Base-by-base conservation (phyloP, 2,329 filamentous ascomycete genomes). In the Madurella fahalii region DNA sequence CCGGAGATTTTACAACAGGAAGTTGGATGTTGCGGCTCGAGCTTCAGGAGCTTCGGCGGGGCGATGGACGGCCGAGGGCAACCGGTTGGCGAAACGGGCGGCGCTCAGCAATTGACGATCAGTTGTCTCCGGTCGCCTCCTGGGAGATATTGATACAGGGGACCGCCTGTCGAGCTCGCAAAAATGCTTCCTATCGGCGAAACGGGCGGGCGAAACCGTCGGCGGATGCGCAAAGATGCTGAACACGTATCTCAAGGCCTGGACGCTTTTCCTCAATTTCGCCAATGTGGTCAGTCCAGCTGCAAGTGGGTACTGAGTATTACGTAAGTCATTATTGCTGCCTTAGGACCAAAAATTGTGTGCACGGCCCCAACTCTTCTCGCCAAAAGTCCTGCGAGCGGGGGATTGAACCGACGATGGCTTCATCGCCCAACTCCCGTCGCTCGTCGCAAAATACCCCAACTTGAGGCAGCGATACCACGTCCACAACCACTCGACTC, bases 281-380 rank as follows among this genome's bases (percentile, higher is more conserved):
- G 60, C 62, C 58, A 60, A 64, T 65, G 59, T 65, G 63, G 63
- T 64, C 61, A 58, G 40, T 57, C 61, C 53, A 53, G 49, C 45
- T 54, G 56, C 56, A 54, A 25, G 57, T 55, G 57, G 59, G 50
- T 34, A n/a, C n/a, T 5, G 4, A n/a, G 20, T 43, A 58, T 64
- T 64, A 65, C 30, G 54, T 61, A 62, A 63, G 4, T 16, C 44
- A 45, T 31, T 25, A 9, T 37, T 49, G 5, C 18, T 50, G 53
- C 53, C 57, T 56, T n/a, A 54, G 52, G 53, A 18, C 20, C 17
- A 49, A 16, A 25, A 44, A 1, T 5, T 5, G 13, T 2, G 31
- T 16, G 41, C 31, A 47, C 46, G 37, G 12, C 4, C 47, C 39
- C 25, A 25, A 25, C 3, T n/a, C 3, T 25, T 25, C 3, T 25